Evolutionary conservation across 495 filamentous ascomycete genomes (phyloP).

Genomic region (Penicillium crystallinum): DNA sequence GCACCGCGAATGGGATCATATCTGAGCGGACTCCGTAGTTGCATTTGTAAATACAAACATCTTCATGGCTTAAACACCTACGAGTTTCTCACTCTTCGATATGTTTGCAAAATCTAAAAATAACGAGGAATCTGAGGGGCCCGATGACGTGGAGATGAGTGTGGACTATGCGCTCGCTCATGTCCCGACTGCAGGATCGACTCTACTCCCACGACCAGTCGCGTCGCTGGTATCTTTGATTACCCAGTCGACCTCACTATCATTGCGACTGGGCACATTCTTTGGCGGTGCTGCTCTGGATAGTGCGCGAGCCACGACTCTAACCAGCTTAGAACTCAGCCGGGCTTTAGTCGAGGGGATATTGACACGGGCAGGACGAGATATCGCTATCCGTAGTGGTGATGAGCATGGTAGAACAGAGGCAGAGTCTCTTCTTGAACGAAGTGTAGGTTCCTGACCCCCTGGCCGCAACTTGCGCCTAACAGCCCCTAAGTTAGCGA

Average conservation of each 20-base stretch:
- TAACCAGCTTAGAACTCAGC: conserved; percentile 65
- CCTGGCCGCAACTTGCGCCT: background rate
- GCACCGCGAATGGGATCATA: background rate
- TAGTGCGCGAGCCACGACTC: conserved; percentile 60
- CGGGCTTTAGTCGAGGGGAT: conserved; percentile 63
- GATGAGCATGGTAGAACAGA: conserved; percentile 54
- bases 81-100: background rate
- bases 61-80: conserved; percentile 1
- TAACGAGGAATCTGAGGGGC: background rate
- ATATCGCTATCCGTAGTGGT: conserved; percentile 52
- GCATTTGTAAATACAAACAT: background rate
- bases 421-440: conserved; percentile 57
- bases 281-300: conserved; percentile 61
- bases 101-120: conserved; percentile 20
- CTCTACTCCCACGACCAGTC: conserved; percentile 61
- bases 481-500: conserved; percentile 42
- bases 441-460: conserved; percentile 39
- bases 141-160: background rate
- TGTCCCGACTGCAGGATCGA: conserved; percentile 38
- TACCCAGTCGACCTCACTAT: conserved; percentile 63
- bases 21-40: background rate
- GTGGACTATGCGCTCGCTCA: conserved; percentile 4
- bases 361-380: conserved; percentile 61
- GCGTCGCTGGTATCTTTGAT: conserved; percentile 66
- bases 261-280: conserved; percentile 63